These are phyloP conservation scores for Drechslerella coelobrocha DNA, from an alignment of 2,329 filamentous ascomycete species.

Conservation along the genomic window DNA sequence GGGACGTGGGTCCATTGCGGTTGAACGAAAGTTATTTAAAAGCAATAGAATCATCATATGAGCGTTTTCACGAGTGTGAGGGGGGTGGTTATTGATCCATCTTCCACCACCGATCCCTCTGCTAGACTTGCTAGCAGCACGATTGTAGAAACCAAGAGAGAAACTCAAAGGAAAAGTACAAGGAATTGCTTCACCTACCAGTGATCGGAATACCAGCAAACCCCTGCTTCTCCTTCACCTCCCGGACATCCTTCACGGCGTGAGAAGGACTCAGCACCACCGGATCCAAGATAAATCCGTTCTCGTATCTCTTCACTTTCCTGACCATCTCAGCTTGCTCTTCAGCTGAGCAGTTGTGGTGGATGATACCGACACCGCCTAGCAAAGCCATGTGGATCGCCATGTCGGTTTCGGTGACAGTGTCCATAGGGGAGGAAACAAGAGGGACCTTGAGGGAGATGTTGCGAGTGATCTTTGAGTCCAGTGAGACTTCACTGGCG, in stretches of 20 bases:
- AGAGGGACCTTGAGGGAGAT: constrained; percentile 96
- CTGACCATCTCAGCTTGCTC: constrained; percentile 98
- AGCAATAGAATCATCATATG: constrained; percentile 80
- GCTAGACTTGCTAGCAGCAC: too few species aligned
- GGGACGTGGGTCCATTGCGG: constrained; percentile 85
- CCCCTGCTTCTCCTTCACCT: constrained; percentile 95
- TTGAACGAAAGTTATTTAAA: constrained; percentile 99
- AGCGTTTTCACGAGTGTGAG: constrained; percentile 56
- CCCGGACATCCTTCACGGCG: constrained; percentile 88
- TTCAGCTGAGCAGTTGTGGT: constrained; percentile 99
- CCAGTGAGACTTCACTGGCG: constrained; percentile 84
- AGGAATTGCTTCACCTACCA: constrained; percentile 69
- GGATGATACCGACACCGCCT: constrained; percentile 89
- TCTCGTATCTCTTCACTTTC: constrained; percentile 99
- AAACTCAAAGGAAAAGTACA: constrained; percentile 36
- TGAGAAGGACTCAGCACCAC: constrained; percentile 86
- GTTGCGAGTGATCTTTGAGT: constrained; percentile 91
- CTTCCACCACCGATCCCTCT: too few species aligned
- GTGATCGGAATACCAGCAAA: constrained; percentile 99
- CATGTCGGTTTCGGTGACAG: constrained; percentile 99
- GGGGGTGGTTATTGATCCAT: not conserved
- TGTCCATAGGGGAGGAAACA: constrained; percentile 98
- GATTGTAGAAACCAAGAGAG: too few species aligned
- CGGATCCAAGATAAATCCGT: constrained; percentile 97
- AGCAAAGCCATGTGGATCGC: constrained; percentile 95